Evolutionary conservation across 257 asterid species (phyloP).

Genomic region (Dorcoceras hygrometricum): DNA sequence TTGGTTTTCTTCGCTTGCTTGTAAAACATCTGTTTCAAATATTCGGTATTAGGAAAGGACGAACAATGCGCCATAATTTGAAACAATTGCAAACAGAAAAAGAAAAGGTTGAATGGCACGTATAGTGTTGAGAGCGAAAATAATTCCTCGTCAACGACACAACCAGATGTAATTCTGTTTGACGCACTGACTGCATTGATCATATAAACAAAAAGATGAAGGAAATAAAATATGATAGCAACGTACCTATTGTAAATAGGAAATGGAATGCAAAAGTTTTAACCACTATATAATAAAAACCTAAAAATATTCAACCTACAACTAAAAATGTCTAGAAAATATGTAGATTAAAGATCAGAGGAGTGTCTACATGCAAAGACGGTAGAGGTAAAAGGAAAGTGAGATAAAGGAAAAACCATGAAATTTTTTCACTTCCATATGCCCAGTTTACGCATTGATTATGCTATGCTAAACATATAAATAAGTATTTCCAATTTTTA

Average conservation of each 20-base stretch:
- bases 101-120: background rate
- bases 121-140: too few relatives aligned
- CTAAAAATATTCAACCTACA: background rate
- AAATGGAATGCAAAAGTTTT: background rate
- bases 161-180: background rate
- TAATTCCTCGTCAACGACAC: background rate
- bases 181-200: background rate
- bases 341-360: background rate
- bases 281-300: background rate
- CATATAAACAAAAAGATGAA: slow-evolving; percentile 1
- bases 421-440: too few relatives aligned
- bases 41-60: background rate
- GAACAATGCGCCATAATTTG: background rate
- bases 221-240: background rate
- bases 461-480: background rate
- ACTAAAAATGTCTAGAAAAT: background rate
- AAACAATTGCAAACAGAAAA: background rate
- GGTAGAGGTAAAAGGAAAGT: background rate
- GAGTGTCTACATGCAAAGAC: background rate
- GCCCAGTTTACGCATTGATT: background rate
- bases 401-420: background rate
- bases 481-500: background rate
- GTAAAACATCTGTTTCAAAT: slow-evolving; percentile 45
- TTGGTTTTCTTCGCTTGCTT: slow-evolving; percentile 96
- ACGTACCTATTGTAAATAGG: too few relatives aligned